These are phyloP conservation scores for Ramalina intermedia DNA, from an alignment of 495 filamentous ascomycete genomes.

Conservation along the genomic window DNA sequence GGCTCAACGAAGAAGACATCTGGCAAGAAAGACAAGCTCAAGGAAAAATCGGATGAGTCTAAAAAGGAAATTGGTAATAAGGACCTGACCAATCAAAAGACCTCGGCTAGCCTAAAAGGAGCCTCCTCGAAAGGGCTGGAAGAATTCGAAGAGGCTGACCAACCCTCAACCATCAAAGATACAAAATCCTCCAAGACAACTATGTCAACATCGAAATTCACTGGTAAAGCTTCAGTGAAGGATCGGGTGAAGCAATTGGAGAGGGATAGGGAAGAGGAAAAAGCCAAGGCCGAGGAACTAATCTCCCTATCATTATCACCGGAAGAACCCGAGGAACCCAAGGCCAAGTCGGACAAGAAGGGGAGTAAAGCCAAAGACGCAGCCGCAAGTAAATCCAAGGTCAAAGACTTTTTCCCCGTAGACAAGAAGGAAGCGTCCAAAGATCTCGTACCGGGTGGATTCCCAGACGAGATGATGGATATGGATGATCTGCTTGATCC, in stretches of 20 bases:
- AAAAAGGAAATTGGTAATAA: slow-evolving; percentile 32
- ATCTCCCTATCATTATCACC: slow-evolving; percentile 2
- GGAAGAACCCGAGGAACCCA: slow-evolving; percentile 5
- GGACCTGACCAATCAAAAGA: slow-evolving; percentile 16
- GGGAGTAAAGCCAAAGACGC: slow-evolving; percentile 14
- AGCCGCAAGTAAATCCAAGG: slow-evolving; percentile 10
- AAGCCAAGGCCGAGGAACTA: slow-evolving; percentile 20
- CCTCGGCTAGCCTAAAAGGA: slow-evolving; percentile 11
- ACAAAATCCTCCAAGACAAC: slow-evolving; percentile 25
- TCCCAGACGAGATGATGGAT: slow-evolving; percentile 20
- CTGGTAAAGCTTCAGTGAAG: slow-evolving; percentile 29
- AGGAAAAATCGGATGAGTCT: slow-evolving; percentile 22
- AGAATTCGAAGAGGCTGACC: slow-evolving; percentile 23
- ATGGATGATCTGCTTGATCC: slow-evolving; percentile 16
- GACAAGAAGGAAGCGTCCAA: slow-evolving; percentile 17
- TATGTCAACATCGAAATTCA: slow-evolving; percentile 24
- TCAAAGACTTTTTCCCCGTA: slow-evolving; percentile 14
- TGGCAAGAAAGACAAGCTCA: slow-evolving; percentile 36
- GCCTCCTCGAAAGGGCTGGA: slow-evolving; percentile 20
- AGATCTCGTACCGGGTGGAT: slow-evolving; percentile 30
- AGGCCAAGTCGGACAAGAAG: slow-evolving; percentile 10
- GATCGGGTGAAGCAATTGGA: slow-evolving; percentile 36
- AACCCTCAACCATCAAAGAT: slow-evolving; percentile 21
- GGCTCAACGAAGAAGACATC: slow-evolving; percentile 38
- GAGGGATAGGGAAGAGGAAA: slow-evolving; percentile 24